Evolutionary conservation across 1,284 basidiomycete species (phyloP), one percentile per base, ranked within the genome.

Genomic region (Sporisorium exsertum): DNA sequence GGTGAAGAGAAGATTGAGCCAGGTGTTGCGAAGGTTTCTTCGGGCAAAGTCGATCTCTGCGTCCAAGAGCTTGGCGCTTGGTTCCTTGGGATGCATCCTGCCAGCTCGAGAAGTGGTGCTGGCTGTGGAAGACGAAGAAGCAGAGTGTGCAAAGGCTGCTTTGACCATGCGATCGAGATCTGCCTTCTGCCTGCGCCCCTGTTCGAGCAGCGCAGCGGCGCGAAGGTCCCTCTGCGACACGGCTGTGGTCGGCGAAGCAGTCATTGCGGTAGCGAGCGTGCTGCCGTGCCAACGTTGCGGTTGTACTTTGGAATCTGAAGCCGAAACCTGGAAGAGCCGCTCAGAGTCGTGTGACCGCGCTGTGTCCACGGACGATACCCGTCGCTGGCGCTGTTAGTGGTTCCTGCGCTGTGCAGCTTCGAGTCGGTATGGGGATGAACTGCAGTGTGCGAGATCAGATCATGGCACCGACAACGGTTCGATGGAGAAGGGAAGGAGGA

Each of bases 1-100:
- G 42, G 76, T 64, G 53, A 85, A 79, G 54, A 85, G 74, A 13
- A 85, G 79, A 37, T 78, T 76, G 57, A 85, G 70, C 60, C 81
- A 82, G n/a, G 78, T 77, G 40, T 79, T 72, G 56, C 84, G 79
- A 20, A 83, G 69, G 40, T 79, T 76, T 24, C 57, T 60, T n/a
- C 83, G 73, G 5, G 81, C 78, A 52, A 78, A 71, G 37, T 77
- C 80, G 40, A 84, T 63, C 26, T 79, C 78, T 16, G 60, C 55
- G 24, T 78, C 68, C 13, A 76, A 50, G 18, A 78, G 54, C 63
- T 64, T 76, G 42, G 58, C 61, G 58, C 56, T 64, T 8, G 47
- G 27, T 27, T 66, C 71, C 45, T 59, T 71, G 12, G 60, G 62
- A 50, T 75, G 68, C 37, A 72, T 58, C 7, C 58, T 46, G 8